These are phyloP conservation scores for Aspergillus sojae DNA, from an alignment of 2,329 filamentous ascomycete genomes.

Conservation along the genomic window DNA sequence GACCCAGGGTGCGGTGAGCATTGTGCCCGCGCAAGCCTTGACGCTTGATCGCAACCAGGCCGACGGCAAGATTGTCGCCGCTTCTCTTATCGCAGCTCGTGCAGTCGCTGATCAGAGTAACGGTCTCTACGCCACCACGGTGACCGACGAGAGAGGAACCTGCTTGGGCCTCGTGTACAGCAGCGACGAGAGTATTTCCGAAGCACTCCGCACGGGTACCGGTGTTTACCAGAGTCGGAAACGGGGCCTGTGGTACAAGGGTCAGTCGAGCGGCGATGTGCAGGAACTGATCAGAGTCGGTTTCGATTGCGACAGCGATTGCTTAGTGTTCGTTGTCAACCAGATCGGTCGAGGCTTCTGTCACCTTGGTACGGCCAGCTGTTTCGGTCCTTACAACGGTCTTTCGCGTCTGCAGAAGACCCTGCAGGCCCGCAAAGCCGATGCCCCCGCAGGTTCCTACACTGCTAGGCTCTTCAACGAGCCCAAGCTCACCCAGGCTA, in stretches of 20 bases:
- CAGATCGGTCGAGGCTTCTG: constrained; percentile 92
- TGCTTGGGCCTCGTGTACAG: constrained; percentile 93
- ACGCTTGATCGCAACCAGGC: constrained; percentile 67
- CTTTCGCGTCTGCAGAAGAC: constrained; percentile 86
- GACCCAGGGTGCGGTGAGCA: constrained; percentile 62
- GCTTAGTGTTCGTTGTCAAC: constrained; percentile 82
- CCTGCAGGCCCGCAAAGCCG: constrained; percentile 75
- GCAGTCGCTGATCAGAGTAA: constrained; percentile 83
- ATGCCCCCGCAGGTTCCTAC: constrained; percentile 87
- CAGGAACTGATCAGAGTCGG: constrained; percentile 85
- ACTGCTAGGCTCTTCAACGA: constrained; percentile 92
- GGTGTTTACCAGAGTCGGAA: constrained; percentile 97
- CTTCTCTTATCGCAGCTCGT: constrained; percentile 70
- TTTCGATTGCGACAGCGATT: constrained; percentile 92
- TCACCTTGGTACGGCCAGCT: constrained; percentile 87
- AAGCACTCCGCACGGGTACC: constrained; percentile 76
- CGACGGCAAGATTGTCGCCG: constrained; percentile 64
- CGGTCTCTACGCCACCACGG: constrained; percentile 83
- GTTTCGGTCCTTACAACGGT: constrained; percentile 83
- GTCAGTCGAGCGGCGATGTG: constrained; percentile 88
- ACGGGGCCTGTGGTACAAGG: constrained; percentile 95
- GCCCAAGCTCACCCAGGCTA: constrained; percentile 82
- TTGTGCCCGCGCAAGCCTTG: constrained; percentile 71
- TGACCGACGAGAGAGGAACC: constrained; percentile 82
- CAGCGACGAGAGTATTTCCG: constrained; percentile 83